Base-by-base conservation (phyloP, 2,329 filamentous ascomycete genomes). In the Colletotrichum destructivum region DNA sequence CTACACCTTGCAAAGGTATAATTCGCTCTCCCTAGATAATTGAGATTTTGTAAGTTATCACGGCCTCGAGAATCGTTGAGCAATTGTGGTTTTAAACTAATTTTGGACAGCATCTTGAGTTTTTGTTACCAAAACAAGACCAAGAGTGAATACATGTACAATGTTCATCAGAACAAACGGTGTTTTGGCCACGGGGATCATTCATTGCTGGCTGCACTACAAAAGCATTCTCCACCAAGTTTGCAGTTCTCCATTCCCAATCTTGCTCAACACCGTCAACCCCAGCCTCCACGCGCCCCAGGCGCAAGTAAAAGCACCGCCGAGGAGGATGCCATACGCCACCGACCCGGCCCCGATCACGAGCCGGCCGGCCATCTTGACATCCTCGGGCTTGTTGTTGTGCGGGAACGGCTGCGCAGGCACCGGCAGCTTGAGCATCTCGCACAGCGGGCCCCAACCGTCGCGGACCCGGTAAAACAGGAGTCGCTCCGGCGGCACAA, bases 381-480 rank as follows among this genome's bases (percentile, higher is more conserved):
- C 62, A 21, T 65, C 74, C 16, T 74, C 56, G 42, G 71, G 57
- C 47, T 78, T 79, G 69, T 79, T 80, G 35, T 74, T 77, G 11
- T 71, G 60, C 26, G 79, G 79, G 35, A 80, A 79, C 40, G 76
- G 77, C 62, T 75, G 74, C 54, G 77, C 74, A 1, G 79, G 79
- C 4, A 81, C 67, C 3, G 78, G 78, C 69, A 77, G 72, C 72
- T 73, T 73, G 51, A 82, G 73, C 31, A 79, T 77, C 59, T 77
- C 71, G 68, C 79, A 81, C 9, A 83, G 56, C 15, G 80, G 79
- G 23, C 71, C 78, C 81, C 81, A 83, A 1, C 80, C 81, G 6
- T 78, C 75, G 15, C 69, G 74, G 5, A 80, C 72, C 1, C 76
- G 71, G 52, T 78, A 75, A 52, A 77, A 75, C 16, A 80, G 69